These are phyloP conservation scores for Pythium aphanidermatum DNA, from an alignment of 352 stramenopile species.

Conservation along the genomic window DNA sequence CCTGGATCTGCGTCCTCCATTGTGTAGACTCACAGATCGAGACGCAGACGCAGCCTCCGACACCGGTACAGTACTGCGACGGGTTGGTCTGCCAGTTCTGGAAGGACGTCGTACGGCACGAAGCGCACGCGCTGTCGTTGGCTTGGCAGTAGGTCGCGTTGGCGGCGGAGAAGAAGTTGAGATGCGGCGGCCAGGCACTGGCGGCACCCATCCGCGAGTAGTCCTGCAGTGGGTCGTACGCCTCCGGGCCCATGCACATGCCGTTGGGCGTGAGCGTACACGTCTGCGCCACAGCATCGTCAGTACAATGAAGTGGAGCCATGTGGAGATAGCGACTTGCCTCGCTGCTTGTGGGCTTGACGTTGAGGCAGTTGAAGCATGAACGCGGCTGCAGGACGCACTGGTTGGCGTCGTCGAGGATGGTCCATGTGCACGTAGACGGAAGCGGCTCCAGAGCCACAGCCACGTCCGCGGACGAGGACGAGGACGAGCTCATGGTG, in stretches of 20 bases:
- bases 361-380: conserved; percentile 50
- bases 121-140: conserved; percentile 29
- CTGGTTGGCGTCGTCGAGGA: conserved; percentile 13
- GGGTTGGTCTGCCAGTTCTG: conserved; percentile 24
- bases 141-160: conserved; percentile 53
- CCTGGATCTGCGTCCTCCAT: conserved; percentile 38
- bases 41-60: conserved; percentile 40
- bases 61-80: conserved; percentile 42
- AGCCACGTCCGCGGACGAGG: not conserved
- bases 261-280: conserved; percentile 46
- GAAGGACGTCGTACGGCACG: conserved; percentile 33
- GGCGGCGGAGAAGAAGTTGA: conserved; percentile 51
- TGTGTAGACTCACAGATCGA: conserved; percentile 33
- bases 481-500: conserved; percentile 16
- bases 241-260: conserved; percentile 31
- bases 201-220: conserved; percentile 33
- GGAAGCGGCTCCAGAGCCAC: conserved; percentile 7
- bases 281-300: no score
- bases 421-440: conserved; percentile 43
- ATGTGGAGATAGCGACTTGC: no score
- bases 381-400: conserved; percentile 44
- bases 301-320: no score
- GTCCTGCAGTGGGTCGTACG: conserved; percentile 43
- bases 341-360: no score
- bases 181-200: conserved; percentile 32